phyloP scores from a whole-genome alignment of 2,329 filamentous ascomycete genomes.

The Aspergillus sp. region DNA sequence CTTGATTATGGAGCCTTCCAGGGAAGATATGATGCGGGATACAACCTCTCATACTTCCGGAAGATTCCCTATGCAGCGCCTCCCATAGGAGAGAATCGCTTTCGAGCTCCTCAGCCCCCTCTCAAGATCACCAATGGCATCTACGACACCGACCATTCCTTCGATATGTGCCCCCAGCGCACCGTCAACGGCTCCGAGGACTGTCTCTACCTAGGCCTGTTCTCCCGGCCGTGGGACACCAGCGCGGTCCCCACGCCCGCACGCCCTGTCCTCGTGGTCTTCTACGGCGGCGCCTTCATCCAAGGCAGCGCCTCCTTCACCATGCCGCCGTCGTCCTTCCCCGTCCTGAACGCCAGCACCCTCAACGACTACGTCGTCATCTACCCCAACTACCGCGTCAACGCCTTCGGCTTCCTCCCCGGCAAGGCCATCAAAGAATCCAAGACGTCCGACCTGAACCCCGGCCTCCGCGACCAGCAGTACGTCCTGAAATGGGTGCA shows the following conservation, averaged over 20 bases:
- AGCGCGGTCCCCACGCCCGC: constrained; percentile 23
- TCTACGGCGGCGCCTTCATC: constrained; percentile 63
- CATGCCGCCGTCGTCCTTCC: constrained; percentile 58
- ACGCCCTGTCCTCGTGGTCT: constrained; percentile 59
- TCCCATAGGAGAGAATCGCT: constrained; percentile 57
- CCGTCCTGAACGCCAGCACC: constrained; percentile 55
- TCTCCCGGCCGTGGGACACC: constrained; percentile 56
- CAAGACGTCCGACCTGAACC: constrained; percentile 49
- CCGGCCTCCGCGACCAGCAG: constrained; percentile 53
- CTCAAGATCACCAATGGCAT: constrained; percentile 45
- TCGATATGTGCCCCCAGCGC: constrained; percentile 60
- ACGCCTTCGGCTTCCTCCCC: constrained; percentile 57
- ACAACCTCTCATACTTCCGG: constrained; percentile 60
- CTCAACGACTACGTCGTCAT: constrained; percentile 53
- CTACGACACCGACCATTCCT: constrained; percentile 56
- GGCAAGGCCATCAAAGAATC: constrained; percentile 49
- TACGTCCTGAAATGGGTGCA: constrained; percentile 56
- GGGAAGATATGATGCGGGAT: constrained; percentile 51
- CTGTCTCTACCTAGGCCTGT: constrained; percentile 61
- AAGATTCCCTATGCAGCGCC: constrained; percentile 63
- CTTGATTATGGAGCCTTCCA: constrained; percentile 54
- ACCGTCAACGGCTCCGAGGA: constrained; percentile 59
- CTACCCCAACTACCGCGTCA: constrained; percentile 57
- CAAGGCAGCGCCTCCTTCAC: constrained; percentile 55
- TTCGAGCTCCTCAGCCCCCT: constrained; percentile 61